Percentiles rank a stretch among this genome's conserved stretches.
phyloP scores from a whole-genome alignment of 2,329 filamentous ascomycete species.

The Pleurostoma richardsiae region DNA sequence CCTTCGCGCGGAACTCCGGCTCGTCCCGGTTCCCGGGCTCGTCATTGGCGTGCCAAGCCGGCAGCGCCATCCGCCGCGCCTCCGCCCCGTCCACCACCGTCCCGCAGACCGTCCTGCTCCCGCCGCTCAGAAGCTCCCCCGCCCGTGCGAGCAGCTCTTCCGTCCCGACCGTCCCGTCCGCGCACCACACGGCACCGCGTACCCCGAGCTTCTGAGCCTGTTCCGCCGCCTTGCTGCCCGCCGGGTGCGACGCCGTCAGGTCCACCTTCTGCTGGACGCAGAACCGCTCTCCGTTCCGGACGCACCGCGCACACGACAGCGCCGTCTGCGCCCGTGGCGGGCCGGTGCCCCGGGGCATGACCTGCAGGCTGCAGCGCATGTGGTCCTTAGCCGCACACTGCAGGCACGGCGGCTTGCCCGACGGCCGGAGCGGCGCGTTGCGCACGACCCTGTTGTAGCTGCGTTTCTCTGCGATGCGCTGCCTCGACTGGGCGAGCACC shows the following conservation, averaged over 20 bases:
- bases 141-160: not conserved
- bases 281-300: slow-evolving; percentile 1
- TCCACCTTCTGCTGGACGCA: slow-evolving; percentile 7
- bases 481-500: not conserved
- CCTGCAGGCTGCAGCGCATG: slow-evolving; percentile 11
- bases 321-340: slow-evolving; percentile 4
- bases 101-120: not conserved
- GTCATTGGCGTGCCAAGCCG: not conserved
- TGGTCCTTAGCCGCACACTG: slow-evolving; percentile 8
- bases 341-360: slow-evolving; percentile 1
- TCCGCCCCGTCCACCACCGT: not conserved
- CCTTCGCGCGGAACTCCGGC: not conserved
- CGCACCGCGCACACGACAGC: slow-evolving; percentile 7
- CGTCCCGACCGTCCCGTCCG: not conserved
- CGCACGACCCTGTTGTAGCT: not conserved
- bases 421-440: not conserved
- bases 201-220: too few species aligned
- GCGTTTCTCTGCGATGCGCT: not conserved
- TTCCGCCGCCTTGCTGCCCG: not conserved
- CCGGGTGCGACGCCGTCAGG: not conserved
- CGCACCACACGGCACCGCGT: not conserved
- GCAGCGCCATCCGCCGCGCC: not conserved
- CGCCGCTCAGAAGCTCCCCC: not conserved
- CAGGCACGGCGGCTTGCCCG: slow-evolving; percentile 11
- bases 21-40: not conserved